Evolutionary conservation across 345 rosid species (phyloP), one percentile per base, ranked within the genome.

Genomic region (Murraya paniculata): DNA sequence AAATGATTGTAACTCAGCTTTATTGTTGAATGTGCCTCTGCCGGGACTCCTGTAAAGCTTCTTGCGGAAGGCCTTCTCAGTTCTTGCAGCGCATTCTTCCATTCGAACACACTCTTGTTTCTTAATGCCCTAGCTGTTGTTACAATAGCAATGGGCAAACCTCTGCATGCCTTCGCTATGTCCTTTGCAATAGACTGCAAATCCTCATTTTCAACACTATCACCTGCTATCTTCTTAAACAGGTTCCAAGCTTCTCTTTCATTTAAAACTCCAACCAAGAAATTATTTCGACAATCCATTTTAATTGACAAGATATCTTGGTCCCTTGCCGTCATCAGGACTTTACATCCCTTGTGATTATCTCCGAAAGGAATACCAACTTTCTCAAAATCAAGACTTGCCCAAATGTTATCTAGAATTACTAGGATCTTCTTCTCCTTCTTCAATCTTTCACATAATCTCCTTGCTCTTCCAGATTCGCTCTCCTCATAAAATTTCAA

Each of bases 331-430:
- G 85, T 78, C 22, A 87, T 0, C 16, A 87, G 27, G 18, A 87
- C 0, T 55, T 87, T 87, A 69, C 86, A 79, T 55, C 71, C 81
- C 27, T 45, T 13, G 50, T 45, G 50, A 11, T 33, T 73, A 19
- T 64, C 30, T 33, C 36, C 33, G 9, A 0, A 27, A 28, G 88
- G 87, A 57, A 87, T 83, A n/a, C 88, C 90, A 2, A 85, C 69
- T 6, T 30, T 45, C 16, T 64, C 74, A 25, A 85, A 25, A 67
- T 83, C 64, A 18, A 87, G 39, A 14, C 9, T 5, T 4, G 0
- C 50, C 89, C 87, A 86, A 11, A 86, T 2, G 62, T 86, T 73
- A 45, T 45, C 50, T 11, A 45, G 50, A 14, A 45, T 45, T 45
- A 45, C 50, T 14, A 45, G 50, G 16, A 64, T 86, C 27, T 73